Conservation (phyloP, 148 eudicot species). For the Simmondsia chinensis region DNA sequence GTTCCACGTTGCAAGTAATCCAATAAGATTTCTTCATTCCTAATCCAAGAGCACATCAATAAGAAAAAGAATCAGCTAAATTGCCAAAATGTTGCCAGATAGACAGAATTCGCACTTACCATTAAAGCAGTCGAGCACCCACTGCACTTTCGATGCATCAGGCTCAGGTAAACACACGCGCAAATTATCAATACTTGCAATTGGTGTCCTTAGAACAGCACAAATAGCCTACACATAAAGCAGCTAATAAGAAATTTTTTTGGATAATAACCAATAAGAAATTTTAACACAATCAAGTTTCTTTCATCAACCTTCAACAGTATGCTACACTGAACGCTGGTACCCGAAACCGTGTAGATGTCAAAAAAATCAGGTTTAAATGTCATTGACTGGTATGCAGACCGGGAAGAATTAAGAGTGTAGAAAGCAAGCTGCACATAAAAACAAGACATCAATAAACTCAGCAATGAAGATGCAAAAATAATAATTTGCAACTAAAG, state of each 20-base stretch:
- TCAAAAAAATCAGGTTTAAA: conserved; percentile 83
- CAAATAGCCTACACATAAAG: conserved; percentile 60
- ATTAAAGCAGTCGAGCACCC: conserved; percentile 72
- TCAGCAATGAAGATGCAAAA: background rate
- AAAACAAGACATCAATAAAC: conserved; percentile 2
- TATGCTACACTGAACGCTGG: conserved; percentile 75
- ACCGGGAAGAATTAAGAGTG: conserved; percentile 87
- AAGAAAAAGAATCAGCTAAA: background rate
- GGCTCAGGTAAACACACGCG: conserved; percentile 44
- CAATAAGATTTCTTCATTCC: conserved; percentile 85
- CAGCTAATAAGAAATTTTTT: conserved; percentile 1
- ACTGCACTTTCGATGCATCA: conserved; percentile 78
- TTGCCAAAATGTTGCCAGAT: background rate
- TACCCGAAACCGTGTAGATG: conserved; percentile 37
- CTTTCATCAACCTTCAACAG: conserved; percentile 85
- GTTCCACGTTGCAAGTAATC: conserved; percentile 88
- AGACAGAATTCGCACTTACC: conserved; percentile 25
- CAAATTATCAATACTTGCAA: conserved; percentile 66
- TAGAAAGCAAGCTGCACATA: conserved; percentile 55
- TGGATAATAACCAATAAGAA: background rate
- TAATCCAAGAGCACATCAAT: conserved; percentile 24
- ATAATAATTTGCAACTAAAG: background rate
- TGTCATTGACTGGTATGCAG: conserved; percentile 75
- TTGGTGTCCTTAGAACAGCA: conserved; percentile 82
- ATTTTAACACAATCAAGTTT: too few relatives aligned